phyloP scores from a whole-genome alignment of 805 yeast genomes.

The Nakazawaea populi region DNA sequence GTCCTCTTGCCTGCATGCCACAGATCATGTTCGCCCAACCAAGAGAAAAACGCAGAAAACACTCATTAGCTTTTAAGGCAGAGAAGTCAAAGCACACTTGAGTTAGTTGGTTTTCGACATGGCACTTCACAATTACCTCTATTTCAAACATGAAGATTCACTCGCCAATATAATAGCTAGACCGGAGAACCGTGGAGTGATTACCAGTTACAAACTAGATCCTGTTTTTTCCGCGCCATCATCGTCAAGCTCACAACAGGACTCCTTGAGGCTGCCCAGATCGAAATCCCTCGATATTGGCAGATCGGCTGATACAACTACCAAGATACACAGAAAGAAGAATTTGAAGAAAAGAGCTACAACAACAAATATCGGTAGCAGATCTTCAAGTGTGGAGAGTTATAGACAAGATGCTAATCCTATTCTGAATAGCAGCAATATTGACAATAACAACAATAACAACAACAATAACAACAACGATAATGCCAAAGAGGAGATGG shows the following conservation, averaged over 20 bases:
- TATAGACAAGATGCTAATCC: too few relatives aligned
- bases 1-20: too few relatives aligned
- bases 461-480: not conserved
- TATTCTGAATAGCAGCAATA: not conserved
- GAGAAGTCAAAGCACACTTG: too few relatives aligned
- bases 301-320: not conserved
- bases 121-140: constrained; percentile 41
- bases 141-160: constrained; percentile 33
- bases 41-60: too few relatives aligned
- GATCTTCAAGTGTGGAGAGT: not conserved
- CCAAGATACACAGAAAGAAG: not conserved
- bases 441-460: not conserved
- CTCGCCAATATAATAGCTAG: constrained; percentile 31
- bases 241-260: too few relatives aligned
- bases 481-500: too few relatives aligned
- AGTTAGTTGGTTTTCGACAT: constrained; percentile 14
- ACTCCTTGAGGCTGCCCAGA: not conserved
- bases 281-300: not conserved
- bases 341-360: not conserved
- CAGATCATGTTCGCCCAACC: too few relatives aligned
- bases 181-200: constrained; percentile 11
- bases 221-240: too few relatives aligned
- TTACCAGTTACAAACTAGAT: not conserved
- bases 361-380: not conserved
- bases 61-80: too few relatives aligned